phyloP scores from a whole-genome alignment of 2,329 filamentous ascomycete species.

The Curvularia lunata region DNA sequence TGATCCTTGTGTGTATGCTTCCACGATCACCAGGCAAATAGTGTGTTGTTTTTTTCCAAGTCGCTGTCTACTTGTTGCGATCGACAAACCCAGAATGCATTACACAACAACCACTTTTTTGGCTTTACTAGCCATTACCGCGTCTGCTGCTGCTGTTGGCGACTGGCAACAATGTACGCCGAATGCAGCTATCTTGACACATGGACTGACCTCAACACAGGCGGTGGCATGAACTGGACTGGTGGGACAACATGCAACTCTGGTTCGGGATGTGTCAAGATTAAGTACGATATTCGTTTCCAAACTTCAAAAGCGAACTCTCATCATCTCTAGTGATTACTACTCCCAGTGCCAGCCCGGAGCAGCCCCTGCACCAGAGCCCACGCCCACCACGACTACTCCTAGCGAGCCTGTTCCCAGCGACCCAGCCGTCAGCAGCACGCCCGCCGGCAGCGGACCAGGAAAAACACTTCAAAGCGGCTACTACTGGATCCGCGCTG shows the following conservation, averaged over 20 bases:
- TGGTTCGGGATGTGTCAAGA: constrained; percentile 38
- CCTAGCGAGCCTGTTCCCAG: constrained; percentile 12
- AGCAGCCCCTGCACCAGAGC: constrained; percentile 24
- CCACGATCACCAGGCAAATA: neutral
- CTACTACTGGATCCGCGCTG: constrained; percentile 65
- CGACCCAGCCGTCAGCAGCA: constrained; percentile 31
- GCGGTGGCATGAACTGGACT: constrained; percentile 37
- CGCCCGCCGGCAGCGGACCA: constrained; percentile 44
- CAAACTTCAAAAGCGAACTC: neutral
- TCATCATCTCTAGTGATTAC: constrained; percentile 36
- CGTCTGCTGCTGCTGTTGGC: constrained; percentile 35
- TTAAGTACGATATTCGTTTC: constrained; percentile 32
- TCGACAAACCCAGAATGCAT: constrained; percentile 29
- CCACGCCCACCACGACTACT: neutral
- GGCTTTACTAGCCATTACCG: constrained; percentile 32
- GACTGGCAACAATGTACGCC: constrained; percentile 47
- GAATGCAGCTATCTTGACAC: too few species aligned
- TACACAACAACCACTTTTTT: constrained; percentile 24
- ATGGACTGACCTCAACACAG: constrained; percentile 21
- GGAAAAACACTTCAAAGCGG: constrained; percentile 58
- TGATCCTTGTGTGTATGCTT: neutral
- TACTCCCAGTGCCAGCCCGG: constrained; percentile 54
- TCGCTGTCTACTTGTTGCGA: neutral
- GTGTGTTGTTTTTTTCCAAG: neutral
- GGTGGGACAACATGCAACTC: constrained; percentile 38